Base-by-base conservation (phyloP, 257 asterid species). In the Solanum lycopersicoides region DNA sequence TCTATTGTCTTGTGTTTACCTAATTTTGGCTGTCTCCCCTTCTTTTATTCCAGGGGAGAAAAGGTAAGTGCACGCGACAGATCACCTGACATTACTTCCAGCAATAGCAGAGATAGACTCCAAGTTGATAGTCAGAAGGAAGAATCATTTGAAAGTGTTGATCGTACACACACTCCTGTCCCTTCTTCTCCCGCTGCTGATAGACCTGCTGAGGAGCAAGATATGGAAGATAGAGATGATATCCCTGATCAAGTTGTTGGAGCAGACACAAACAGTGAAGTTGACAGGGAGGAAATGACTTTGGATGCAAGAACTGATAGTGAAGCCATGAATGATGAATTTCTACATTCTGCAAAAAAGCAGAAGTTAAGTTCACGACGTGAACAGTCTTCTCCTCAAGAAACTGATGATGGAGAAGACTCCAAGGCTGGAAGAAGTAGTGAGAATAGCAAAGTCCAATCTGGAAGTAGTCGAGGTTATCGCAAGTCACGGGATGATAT, bases 361-460 rank as follows among this genome's bases (percentile, higher is more conserved):
- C 91, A 91, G 76, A 90, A 89, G 82, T 72, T 83, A 75, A 90
- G 91, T 83, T 90, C 96, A 84, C 92, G 30, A 10, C 92, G 12
- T 50, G 93, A 92, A 44, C 95, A 89, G 60, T 82, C 86, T 53
- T 90, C 93, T 87, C 86, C 87, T 63, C 96, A 87, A 83, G 98
- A 95, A 86, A 90, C 86, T 89, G 96, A 92, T 84, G 94, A 90
- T 11, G 94, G 87, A 28, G 95, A 91, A 89, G 94, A 95, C 86
- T 94, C 94, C 11, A 95, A 89, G 85, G 90, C 93, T 74, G 93
- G 90, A 63, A 91, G 94, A 90, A 95, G 99, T 88, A 91, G 94
- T 84, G 99, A 92, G 71, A 92, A 90, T 91, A 94, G 97, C 93
- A 91, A 94, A 92, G 92, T 93, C 75, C 93, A 94, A 89, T 97